phyloP scores from a whole-genome alignment of 208 protist species.

The Acanthamoeba royreba region DNA sequence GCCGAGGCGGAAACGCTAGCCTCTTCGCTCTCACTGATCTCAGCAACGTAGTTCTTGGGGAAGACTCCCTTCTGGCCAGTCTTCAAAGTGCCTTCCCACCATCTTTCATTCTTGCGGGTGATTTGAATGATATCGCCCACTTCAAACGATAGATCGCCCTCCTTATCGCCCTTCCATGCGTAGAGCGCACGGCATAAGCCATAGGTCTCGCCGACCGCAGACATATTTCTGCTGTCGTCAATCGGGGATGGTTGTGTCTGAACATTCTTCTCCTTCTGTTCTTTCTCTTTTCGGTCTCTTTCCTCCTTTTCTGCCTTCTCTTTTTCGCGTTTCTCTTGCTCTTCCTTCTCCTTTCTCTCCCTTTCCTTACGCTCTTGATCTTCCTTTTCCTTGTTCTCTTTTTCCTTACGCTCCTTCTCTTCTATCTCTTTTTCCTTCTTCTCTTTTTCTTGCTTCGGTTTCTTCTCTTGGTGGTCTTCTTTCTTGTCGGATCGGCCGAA shows the following conservation, averaged over 20 bases:
- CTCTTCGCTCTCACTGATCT: neutral
- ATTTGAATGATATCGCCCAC: constrained; percentile 84
- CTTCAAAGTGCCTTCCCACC: constrained; percentile 83
- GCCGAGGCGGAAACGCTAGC: neutral
- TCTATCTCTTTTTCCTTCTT: neutral
- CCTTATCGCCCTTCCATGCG: constrained; percentile 76
- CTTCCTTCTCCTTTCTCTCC: neutral
- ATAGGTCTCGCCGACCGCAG: neutral
- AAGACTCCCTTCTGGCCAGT: neutral
- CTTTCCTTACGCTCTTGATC: neutral
- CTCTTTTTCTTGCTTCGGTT: neutral
- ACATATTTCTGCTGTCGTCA: neutral
- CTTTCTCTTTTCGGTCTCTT: neutral
- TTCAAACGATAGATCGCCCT: constrained; percentile 85
- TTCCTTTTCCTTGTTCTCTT: neutral
- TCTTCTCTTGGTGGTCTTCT: neutral
- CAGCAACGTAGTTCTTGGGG: constrained; percentile 13
- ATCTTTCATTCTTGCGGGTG: constrained; percentile 82
- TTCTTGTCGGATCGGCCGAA: neutral
- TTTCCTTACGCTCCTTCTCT: neutral
- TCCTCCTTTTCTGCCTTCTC: neutral
- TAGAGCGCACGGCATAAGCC: constrained; percentile 68
- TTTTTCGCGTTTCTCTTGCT: neutral
- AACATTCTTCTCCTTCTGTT: neutral
- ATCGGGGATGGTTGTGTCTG: neutral